Conservation (phyloP, 345 rosid genomes). For the Microcos paniculata region DNA sequence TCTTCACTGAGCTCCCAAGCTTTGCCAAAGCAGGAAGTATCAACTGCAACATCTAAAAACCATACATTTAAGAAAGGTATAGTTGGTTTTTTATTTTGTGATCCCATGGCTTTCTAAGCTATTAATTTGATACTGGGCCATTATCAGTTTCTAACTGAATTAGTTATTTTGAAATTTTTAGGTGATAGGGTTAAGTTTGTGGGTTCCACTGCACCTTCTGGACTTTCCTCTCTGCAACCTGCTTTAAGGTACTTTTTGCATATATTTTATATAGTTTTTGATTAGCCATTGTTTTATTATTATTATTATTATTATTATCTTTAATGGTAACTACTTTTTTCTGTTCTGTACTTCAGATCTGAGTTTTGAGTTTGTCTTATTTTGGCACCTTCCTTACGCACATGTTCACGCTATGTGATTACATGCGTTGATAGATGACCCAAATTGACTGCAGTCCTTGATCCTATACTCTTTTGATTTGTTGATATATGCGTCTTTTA, state of each 20-base stretch:
- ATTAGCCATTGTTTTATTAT: neutral
- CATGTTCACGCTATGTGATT: neutral
- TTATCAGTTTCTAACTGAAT: conserved; percentile 15
- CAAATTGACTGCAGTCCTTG: neutral
- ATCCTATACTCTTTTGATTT: neutral
- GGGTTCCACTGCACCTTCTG: conserved; percentile 47
- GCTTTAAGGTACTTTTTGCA: conserved; percentile 40
- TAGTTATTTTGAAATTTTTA: conserved; percentile 34
- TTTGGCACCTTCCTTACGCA: neutral
- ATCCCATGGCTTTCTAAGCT: neutral
- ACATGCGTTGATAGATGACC: neutral
- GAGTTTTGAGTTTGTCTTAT: neutral
- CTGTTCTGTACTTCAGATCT: neutral
- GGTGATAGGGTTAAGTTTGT: conserved; percentile 89
- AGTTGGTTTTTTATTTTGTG: conserved; percentile 4
- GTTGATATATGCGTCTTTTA: neutral
- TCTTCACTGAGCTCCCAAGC: conserved; percentile 70
- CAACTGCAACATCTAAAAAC: conserved; percentile 90
- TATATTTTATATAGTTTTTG: neutral
- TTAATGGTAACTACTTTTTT: neutral
- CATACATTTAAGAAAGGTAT: conserved; percentile 79
- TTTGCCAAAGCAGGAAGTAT: conserved; percentile 80
- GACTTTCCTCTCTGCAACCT: conserved; percentile 51
- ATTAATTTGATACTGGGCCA: conserved; percentile 15
- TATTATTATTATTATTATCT: no score